A percentile compares a stretch with the other conserved stretches of the same genome.
Evolutionary conservation across 345 rosid genomes (phyloP).

Genomic region (Acer negundo): DNA sequence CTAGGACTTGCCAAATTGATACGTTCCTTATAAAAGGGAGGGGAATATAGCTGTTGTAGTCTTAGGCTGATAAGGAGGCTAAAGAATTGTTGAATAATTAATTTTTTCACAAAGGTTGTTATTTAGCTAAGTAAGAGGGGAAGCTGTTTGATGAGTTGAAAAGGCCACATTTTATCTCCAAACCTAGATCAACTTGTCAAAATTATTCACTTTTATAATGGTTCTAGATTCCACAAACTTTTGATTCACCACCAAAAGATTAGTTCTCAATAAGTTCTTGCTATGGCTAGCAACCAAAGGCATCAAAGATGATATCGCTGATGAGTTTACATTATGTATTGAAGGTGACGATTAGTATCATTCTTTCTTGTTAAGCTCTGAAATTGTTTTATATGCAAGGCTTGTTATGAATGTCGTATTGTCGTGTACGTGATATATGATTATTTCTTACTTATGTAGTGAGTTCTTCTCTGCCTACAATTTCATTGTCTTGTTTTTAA

Average conservation of each 20-base stretch:
- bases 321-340: neutral
- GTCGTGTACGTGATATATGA: neutral
- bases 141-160: neutral
- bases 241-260: neutral
- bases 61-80: neutral
- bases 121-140: neutral
- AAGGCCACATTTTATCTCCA: neutral
- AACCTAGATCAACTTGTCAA: neutral
- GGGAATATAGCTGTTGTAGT: neutral
- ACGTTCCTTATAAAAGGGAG: neutral
- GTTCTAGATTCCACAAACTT: neutral
- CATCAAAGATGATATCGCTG: neutral
- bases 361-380: neutral
- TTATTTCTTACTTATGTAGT: neutral
- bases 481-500: neutral
- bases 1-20: neutral
- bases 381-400: neutral
- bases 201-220: too few species aligned
- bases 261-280: neutral
- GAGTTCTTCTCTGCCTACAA: neutral
- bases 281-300: neutral
- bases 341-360: neutral
- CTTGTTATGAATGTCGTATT: neutral
- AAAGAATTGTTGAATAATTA: constrained; percentile 3
- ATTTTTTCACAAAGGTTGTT: neutral